Percentiles rank a stretch among this genome's conserved stretches.
phyloP scores from a whole-genome alignment of 1,284 basidiomycete genomes.

The Ceratorhiza oryzae-sativae region DNA sequence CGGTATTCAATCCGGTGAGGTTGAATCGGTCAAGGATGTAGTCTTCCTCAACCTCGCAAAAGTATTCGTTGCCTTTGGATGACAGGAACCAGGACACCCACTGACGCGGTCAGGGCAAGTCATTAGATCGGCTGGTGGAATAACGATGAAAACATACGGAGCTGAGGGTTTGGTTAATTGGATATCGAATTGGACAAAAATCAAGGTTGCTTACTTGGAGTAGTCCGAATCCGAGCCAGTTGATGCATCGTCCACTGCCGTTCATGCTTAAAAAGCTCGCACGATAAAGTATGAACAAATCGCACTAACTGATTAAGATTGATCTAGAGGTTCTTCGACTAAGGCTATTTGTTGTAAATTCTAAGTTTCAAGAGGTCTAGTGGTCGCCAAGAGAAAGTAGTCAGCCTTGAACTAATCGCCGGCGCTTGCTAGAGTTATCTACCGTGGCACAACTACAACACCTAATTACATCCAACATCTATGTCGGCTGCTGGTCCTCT shows the following conservation, averaged over 20 bases:
- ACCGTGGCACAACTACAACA: background rate
- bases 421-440: conserved; percentile 19
- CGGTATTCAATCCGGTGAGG: conserved; percentile 94
- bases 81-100: conserved; percentile 99
- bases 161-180: conserved; percentile 45
- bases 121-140: background rate
- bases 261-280: background rate
- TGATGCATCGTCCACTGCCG: conserved; percentile 82
- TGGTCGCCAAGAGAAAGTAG: conserved; percentile 34
- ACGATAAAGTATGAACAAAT: too few species aligned
- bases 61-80: conserved; percentile 97
- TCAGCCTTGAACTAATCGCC: conserved; percentile 10
- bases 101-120: conserved; percentile 50
- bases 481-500: conserved; percentile 31
- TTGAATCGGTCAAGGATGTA: conserved; percentile 99
- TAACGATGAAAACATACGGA: conserved; percentile 44
- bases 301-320: conserved; percentile 13
- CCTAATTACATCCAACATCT: background rate
- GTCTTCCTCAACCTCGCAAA: conserved; percentile 99
- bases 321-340: background rate
- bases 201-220: conserved; percentile 67
- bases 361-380: conserved; percentile 33
- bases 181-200: background rate
- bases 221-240: conserved; percentile 89
- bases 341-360: conserved; percentile 12